Base-by-base conservation (phyloP, 2,329 filamentous ascomycete genomes). In the Emergomyces orientalis region DNA sequence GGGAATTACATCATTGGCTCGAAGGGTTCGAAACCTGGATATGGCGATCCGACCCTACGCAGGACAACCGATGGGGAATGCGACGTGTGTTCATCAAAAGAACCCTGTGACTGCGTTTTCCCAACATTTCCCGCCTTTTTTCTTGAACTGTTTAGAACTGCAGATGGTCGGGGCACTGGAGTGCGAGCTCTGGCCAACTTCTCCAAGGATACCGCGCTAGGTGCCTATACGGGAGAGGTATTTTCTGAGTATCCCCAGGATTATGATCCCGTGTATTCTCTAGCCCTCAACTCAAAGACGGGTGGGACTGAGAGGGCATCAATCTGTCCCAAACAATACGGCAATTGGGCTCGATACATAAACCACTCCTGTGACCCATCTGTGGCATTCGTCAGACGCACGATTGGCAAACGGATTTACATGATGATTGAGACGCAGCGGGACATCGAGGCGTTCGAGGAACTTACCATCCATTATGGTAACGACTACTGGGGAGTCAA, bases 271-370 rank as follows among this genome's bases (percentile, higher is more conserved):
- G 0, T 73, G 71, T 62, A 64, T 63, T 17, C 61, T 72, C 8
- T 58, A 13, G 5, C 4, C 11, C 55, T 58, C 13, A 2, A 17
- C 9, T 3, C 55, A 37, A 58, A 58, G 55, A 43, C 32, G 30
- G 55, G 27, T 1, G 5, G 27, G 17, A 51, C 13, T 63, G 22
- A 27, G 30, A 8, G 4, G 27, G 67, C 64, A 34, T 13, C 56
- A 2, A 66, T 72, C 51, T 66, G 64, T 41, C 63, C 71, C 5
- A 65, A 66, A 25, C 37, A 54, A 5, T 64, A 64, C 56, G 73
- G 73, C 6, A 74, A 73, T 54, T 76, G 73, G 66, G 72, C 72
- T 17, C 70, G 74, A 17, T 77, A 69, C 43, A 65, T 74, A 34
- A 76, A 73, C 56, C 75, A 76, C 60, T 75, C 72, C 1, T 77